Percentiles rank a stretch among this genome's conserved stretches.
phyloP scores from a whole-genome alignment of 495 filamentous ascomycete species.

The Tuber calosporum region DNA sequence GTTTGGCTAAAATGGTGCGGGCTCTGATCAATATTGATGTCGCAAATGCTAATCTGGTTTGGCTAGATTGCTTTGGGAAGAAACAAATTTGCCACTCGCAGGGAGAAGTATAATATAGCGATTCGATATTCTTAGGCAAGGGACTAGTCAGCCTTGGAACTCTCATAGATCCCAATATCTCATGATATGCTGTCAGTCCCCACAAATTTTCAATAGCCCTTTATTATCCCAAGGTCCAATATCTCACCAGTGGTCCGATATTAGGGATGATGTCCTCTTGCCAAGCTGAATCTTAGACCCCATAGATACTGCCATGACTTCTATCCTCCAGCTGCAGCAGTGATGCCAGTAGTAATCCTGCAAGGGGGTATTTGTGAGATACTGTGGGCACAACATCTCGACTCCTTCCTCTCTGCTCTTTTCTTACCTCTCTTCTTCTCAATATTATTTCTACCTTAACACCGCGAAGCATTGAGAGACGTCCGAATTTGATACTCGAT shows the following conservation, averaged over 20 bases:
- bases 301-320: neutral
- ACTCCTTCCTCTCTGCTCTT: no score
- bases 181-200: neutral
- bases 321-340: neutral
- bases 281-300: neutral
- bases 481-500: neutral
- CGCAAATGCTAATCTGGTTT: no score
- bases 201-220: neutral
- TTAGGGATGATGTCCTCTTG: neutral
- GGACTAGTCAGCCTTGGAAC: no score
- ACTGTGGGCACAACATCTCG: neutral
- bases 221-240: neutral
- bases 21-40: no score
- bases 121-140: neutral
- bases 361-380: neutral
- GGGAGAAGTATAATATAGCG: neutral
- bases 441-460: no score
- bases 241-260: neutral
- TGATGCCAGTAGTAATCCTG: neutral
- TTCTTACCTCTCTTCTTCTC: no score
- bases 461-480: neutral
- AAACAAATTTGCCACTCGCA: no score
- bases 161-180: neutral
- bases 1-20: no score
- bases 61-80: no score